These are phyloP conservation scores for Elaeis guineensis DNA, from an alignment of 176 grass and related monocot species.

Conservation along the genomic window DNA sequence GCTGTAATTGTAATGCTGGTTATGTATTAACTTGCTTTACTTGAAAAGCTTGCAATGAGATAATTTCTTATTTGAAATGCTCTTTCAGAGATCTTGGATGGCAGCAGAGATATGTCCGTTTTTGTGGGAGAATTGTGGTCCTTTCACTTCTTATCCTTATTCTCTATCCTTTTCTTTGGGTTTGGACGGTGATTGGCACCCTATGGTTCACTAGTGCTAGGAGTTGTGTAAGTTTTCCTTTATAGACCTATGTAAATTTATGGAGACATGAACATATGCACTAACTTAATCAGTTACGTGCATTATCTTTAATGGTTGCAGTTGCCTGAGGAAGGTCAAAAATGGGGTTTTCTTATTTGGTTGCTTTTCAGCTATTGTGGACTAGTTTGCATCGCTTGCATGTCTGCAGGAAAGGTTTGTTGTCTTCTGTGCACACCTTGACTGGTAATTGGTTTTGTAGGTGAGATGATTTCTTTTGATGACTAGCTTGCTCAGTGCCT, in stretches of 20 bases:
- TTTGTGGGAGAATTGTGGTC: conserved; percentile 88
- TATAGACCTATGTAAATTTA: neutral
- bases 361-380: conserved; percentile 94
- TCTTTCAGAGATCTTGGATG: conserved; percentile 81
- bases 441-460: neutral
- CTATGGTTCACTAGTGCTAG: conserved; percentile 93
- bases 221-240: conserved; percentile 58
- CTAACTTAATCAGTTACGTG: no score
- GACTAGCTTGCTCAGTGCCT: no score
- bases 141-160: conserved; percentile 80
- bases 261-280: no score
- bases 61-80: conserved; percentile 11
- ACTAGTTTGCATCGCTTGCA: conserved; percentile 73
- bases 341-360: conserved; percentile 99
- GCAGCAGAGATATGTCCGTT: conserved; percentile 89
- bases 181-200: conserved; percentile 98
- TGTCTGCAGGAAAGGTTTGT: conserved; percentile 83
- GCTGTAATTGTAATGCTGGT: no score
- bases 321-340: conserved; percentile 94
- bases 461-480: no score
- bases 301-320: conserved; percentile 22
- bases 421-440: neutral
- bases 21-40: no score
- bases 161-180: conserved; percentile 92
- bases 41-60: no score